Evolutionary conservation across 805 yeast genomes (phyloP).

Genomic region (Starmerella apis): DNA sequence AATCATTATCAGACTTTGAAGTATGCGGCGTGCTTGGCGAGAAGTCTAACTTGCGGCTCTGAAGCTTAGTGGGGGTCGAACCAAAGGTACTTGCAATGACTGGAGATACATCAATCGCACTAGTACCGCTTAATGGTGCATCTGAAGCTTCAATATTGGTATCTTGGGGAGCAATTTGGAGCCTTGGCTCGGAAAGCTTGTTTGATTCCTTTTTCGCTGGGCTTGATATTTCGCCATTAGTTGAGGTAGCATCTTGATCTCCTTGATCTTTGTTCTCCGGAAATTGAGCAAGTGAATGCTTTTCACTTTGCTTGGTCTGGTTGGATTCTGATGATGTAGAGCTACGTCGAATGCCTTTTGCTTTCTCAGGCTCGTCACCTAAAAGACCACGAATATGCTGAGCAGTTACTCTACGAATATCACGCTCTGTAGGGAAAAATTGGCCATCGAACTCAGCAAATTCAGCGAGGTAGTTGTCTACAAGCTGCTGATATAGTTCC

Average conservation of each 20-base stretch:
- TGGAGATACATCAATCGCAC: not conserved
- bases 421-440: conserved; percentile 84
- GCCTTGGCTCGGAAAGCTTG: not conserved
- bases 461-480: conserved; percentile 78
- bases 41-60: not conserved
- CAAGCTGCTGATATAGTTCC: conserved; percentile 64
- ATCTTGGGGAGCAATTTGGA: not conserved
- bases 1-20: not conserved
- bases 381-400: conserved; percentile 71
- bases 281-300: not conserved
- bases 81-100: not conserved
- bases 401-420: conserved; percentile 81
- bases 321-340: not conserved
- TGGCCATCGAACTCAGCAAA: conserved; percentile 68
- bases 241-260: not conserved
- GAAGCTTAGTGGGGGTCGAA: not conserved
- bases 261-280: not conserved
- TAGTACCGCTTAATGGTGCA: not conserved
- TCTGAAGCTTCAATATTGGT: not conserved
- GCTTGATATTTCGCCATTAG: not conserved
- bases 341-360: conserved; percentile 2
- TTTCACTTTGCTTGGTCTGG: not conserved
- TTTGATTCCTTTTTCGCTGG: not conserved
- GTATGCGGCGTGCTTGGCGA: not conserved
- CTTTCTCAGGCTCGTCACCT: conserved; percentile 13